Evolutionary conservation across 768 basidiomycete genomes (phyloP).

Genomic region (Ramaria rubella): DNA sequence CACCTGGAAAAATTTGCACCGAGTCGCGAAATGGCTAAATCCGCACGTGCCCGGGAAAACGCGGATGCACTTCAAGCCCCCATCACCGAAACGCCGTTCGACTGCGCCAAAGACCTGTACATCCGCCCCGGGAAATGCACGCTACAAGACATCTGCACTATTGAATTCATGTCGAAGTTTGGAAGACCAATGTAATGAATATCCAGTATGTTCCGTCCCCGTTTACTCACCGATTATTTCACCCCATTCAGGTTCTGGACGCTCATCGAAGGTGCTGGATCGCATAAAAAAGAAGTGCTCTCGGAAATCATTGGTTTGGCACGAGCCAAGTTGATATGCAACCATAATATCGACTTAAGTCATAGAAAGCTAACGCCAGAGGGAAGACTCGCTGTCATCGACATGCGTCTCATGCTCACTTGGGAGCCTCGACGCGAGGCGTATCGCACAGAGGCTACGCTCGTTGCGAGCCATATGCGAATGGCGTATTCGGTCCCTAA

Average conservation of each 20-base stretch:
- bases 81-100: constrained; percentile 16
- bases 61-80: constrained; percentile 11
- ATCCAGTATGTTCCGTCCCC: background rate
- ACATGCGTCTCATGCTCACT: constrained; percentile 15
- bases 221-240: background rate
- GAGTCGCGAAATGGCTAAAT: background rate
- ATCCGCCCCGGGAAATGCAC: too few species aligned
- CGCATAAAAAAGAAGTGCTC: background rate
- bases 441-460: constrained; percentile 8
- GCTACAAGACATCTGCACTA: too few species aligned
- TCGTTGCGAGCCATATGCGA: constrained; percentile 23
- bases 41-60: background rate
- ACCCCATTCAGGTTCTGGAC: constrained; percentile 6
- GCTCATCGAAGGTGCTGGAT: background rate
- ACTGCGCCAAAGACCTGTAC: too few species aligned
- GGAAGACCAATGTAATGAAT: constrained; percentile 15
- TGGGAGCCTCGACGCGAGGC: constrained; percentile 11
- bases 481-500: constrained; percentile 23
- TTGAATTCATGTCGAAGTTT: constrained; percentile 13
- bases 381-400: constrained; percentile 11
- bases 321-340: background rate
- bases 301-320: background rate
- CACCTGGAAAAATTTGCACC: constrained; percentile 6
- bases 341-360: background rate
- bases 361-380: background rate